Evolutionary conservation across 176 grass and related monocot genomes (phyloP).

Genomic region (Saccharum officinarum): DNA sequence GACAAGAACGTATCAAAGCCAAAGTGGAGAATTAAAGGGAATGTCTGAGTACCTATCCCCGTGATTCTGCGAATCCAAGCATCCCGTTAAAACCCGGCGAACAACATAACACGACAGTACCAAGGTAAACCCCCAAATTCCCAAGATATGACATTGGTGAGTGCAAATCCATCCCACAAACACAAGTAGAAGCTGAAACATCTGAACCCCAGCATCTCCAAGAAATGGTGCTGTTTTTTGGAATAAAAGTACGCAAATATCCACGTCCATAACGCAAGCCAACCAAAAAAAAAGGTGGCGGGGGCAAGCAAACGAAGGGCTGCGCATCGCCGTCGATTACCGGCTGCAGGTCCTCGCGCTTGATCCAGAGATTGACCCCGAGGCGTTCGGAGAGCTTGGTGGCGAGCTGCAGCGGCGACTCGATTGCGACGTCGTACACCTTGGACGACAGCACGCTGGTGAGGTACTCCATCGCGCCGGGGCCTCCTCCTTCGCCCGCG

Average conservation of each 20-base stretch:
- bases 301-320: neutral
- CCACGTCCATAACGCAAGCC: neutral
- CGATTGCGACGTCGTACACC: conserved; percentile 92
- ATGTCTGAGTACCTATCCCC: neutral
- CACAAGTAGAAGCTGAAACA: neutral
- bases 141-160: neutral
- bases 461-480: conserved; percentile 89
- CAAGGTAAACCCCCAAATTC: neutral
- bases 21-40: conserved; percentile 6
- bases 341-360: conserved; percentile 94
- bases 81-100: neutral
- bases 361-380: conserved; percentile 68
- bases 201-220: neutral
- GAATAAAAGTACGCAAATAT: neutral
- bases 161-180: neutral
- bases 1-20: neutral
- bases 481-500: conserved; percentile 18
- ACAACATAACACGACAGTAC: neutral
- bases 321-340: conserved; percentile 32
- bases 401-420: conserved; percentile 78
- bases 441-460: conserved; percentile 72
- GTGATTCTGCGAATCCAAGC: neutral
- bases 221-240: neutral
- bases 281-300: conserved; percentile 18
- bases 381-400: conserved; percentile 70